phyloP scores from a whole-genome alignment of 345 rosid species.

The Sisymbrium irio region DNA sequence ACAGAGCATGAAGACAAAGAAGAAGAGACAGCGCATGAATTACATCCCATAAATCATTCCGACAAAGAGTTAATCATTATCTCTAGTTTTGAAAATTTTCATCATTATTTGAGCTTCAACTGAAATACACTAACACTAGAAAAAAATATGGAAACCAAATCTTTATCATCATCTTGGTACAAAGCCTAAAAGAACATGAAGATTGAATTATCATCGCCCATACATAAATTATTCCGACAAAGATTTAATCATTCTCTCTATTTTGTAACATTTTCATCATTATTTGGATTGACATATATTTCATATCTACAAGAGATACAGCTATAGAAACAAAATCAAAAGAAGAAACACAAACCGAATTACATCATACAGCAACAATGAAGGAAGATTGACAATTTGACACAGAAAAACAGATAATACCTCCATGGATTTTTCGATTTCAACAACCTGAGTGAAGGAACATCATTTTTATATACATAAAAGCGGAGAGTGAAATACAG shows the following conservation, averaged over 20 bases:
- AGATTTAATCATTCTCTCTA: slow-evolving; percentile 7
- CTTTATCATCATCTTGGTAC: too few species aligned
- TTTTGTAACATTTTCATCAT: not conserved
- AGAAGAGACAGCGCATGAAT: slow-evolving; percentile 26
- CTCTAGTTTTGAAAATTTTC: too few species aligned
- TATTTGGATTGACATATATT: not conserved
- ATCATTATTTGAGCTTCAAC: too few species aligned
- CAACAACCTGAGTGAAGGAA: slow-evolving; percentile 23
- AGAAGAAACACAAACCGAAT: not conserved
- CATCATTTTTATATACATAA: slow-evolving; percentile 32
- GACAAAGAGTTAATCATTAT: not conserved
- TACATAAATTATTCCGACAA: slow-evolving; percentile 3
- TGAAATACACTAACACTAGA: too few species aligned
- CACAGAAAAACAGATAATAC: not conserved
- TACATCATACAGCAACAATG: slow-evolving; percentile 2
- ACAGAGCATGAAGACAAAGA: slow-evolving; percentile 22
- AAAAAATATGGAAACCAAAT: too few species aligned
- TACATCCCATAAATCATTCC: slow-evolving; percentile 21
- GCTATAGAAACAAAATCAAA: too few species aligned
- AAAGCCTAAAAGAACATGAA: not conserved
- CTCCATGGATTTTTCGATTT: not conserved
- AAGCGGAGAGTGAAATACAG: slow-evolving; percentile 22
- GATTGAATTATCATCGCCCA: not conserved
- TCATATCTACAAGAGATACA: not conserved
- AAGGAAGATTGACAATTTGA: not conserved